phyloP scores from a whole-genome alignment of 2,329 filamentous ascomycete species.

The Phyllosticta ampelicida region DNA sequence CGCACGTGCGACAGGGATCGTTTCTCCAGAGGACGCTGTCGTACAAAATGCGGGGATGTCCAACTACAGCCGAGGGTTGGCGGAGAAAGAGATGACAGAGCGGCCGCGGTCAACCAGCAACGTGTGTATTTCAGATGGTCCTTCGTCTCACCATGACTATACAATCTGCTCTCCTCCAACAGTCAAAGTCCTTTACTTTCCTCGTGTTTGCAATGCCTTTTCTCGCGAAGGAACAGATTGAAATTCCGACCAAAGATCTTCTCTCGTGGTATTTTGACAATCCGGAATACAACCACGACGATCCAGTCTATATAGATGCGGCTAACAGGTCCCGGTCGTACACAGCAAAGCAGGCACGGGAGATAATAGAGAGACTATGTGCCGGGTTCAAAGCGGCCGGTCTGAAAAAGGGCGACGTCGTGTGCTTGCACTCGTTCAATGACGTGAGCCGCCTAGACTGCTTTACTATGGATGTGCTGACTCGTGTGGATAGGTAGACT shows the following conservation, averaged over 20 bases:
- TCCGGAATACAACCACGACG: conserved; percentile 7
- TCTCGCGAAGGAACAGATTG: conserved; percentile 9
- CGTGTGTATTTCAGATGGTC: not conserved
- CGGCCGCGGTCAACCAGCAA: not conserved
- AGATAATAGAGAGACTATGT: conserved; percentile 3
- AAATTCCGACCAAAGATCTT: conserved; percentile 12
- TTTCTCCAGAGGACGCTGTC: not conserved
- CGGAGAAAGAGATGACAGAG: not conserved
- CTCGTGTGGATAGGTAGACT: conserved; percentile 5
- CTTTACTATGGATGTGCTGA: not conserved
- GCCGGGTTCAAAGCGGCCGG: conserved; percentile 11
- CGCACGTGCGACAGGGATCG: not conserved
- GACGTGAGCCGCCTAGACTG: not conserved
- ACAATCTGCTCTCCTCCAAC: too few relatives aligned
- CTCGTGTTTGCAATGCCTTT: conserved; percentile 13
- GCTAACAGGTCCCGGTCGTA: conserved; percentile 4
- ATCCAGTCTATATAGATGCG: conserved; percentile 11
- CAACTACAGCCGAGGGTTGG: not conserved
- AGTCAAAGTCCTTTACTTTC: not conserved
- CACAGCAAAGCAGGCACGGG: conserved; percentile 5
- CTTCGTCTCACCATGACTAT: not conserved
- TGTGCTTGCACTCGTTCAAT: conserved; percentile 12
- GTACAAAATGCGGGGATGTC: not conserved
- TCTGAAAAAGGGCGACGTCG: conserved; percentile 10
- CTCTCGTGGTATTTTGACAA: conserved; percentile 13